phyloP scores from a whole-genome alignment of 306 rosid genomes.

The Echinosophora koreensis region DNA sequence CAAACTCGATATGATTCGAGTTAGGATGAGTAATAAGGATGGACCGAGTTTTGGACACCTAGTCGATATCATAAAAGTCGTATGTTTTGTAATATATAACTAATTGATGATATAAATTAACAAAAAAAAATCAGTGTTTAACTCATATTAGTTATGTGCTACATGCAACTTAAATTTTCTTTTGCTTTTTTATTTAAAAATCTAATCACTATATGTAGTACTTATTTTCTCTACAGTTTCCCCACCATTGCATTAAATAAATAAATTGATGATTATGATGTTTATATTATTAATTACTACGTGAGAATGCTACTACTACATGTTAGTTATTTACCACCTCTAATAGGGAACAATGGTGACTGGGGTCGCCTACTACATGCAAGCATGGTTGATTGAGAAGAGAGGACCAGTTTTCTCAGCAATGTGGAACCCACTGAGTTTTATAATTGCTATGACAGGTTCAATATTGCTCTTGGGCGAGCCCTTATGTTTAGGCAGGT shows the following conservation, averaged over 20 bases:
- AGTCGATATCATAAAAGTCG: too few species aligned
- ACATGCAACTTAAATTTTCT: too few species aligned
- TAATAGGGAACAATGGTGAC: constrained; percentile 57
- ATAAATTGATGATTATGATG: background rate
- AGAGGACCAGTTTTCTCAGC: constrained; percentile 61
- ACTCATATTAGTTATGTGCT: too few species aligned
- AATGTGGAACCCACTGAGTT: constrained; percentile 62
- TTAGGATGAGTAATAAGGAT: too few species aligned
- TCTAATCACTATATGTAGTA: background rate
- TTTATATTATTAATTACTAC: too few species aligned
- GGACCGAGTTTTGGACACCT: too few species aligned
- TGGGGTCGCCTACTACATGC: constrained; percentile 47
- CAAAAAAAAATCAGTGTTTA: too few species aligned
- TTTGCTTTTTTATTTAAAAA: too few species aligned
- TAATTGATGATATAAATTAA: too few species aligned
- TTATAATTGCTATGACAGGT: constrained; percentile 53
- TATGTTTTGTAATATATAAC: too few species aligned
- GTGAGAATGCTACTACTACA: background rate
- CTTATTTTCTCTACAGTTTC: background rate
- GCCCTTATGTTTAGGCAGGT: constrained; percentile 58
- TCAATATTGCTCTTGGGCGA: constrained; percentile 57
- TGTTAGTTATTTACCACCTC: background rate
- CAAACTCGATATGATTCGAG: too few species aligned
- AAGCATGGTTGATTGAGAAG: constrained; percentile 53
- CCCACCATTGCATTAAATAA: constrained; percentile 9